Evolutionary conservation across 202 grass and related monocot species (phyloP).

Genomic region (Eragrostis tef): DNA sequence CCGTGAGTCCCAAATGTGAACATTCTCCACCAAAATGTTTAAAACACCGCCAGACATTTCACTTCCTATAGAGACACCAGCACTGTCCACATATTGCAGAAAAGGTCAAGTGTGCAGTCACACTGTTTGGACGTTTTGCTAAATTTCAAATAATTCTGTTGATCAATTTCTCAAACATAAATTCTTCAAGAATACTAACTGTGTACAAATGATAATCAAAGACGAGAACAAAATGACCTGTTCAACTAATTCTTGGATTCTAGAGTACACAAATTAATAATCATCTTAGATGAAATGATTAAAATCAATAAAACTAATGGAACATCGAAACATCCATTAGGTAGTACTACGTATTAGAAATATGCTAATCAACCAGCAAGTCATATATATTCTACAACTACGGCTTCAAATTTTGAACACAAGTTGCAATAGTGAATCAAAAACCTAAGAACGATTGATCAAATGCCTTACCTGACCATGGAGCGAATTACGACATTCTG

Average conservation of each 20-base stretch:
- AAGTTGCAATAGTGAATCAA: background rate
- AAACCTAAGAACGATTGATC: background rate
- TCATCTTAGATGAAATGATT: too few relatives aligned
- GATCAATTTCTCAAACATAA: slow-evolving; percentile 8
- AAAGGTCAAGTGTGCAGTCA: slow-evolving; percentile 29
- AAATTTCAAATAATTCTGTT: background rate
- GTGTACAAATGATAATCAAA: background rate
- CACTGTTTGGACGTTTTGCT: background rate
- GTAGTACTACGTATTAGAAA: background rate
- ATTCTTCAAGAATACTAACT: slow-evolving; percentile 3
- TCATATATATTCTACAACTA: background rate
- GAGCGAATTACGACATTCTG: slow-evolving; percentile 77
- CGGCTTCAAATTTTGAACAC: slow-evolving; percentile 2
- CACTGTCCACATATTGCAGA: slow-evolving; percentile 58
- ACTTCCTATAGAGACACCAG: slow-evolving; percentile 92
- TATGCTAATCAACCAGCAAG: slow-evolving; percentile 5
- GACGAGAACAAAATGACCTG: background rate
- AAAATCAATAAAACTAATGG: background rate
- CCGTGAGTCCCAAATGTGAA: slow-evolving; percentile 77
- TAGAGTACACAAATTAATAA: background rate
- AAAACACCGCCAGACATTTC: slow-evolving; percentile 95
- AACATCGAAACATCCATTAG: slow-evolving; percentile 7
- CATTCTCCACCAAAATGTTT: slow-evolving; percentile 72
- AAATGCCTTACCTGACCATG: slow-evolving; percentile 70
- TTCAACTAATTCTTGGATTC: background rate